Evolutionary conservation across 2,329 filamentous ascomycete species (phyloP).

Genomic region (Xylariaceae sp.): DNA sequence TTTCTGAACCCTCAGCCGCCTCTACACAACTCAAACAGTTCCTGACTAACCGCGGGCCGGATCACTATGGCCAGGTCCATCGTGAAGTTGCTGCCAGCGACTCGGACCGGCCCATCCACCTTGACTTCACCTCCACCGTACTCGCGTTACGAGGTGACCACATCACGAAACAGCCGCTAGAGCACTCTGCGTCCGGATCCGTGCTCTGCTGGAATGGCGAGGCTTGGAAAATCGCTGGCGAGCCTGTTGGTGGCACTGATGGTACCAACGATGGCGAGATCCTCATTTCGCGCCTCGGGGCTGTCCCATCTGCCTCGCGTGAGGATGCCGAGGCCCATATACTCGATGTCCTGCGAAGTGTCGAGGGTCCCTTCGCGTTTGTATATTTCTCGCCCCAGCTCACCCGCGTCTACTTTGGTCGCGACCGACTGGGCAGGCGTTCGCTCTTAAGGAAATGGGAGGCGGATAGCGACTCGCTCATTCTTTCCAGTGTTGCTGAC

Average conservation of each 20-base stretch:
- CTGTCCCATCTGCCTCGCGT: constrained; percentile 15
- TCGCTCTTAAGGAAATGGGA: constrained; percentile 61
- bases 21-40: constrained; percentile 33
- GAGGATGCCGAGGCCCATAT: constrained; percentile 28
- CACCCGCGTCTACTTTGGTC: constrained; percentile 66
- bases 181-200: constrained; percentile 47
- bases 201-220: constrained; percentile 96
- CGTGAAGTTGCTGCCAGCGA: constrained; percentile 17
- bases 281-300: constrained; percentile 47
- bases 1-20: constrained; percentile 21
- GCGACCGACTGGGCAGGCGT: constrained; percentile 80
- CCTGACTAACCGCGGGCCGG: constrained; percentile 51
- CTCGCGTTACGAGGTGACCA: constrained; percentile 76
- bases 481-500: constrained; percentile 66
- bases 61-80: constrained; percentile 42
- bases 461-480: constrained; percentile 36
- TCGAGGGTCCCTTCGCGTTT: constrained; percentile 85
- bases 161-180: constrained; percentile 66
- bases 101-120: constrained; percentile 17
- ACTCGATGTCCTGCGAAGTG: constrained; percentile 46
- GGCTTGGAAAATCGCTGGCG: constrained; percentile 67
- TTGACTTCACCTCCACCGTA: constrained; percentile 71
- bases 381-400: constrained; percentile 64
- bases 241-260: constrained; percentile 66
- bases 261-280: constrained; percentile 65